These are phyloP conservation scores for Cystobasidium tubakii DNA, from an alignment of 768 basidiomycete species.

Conservation along the genomic window DNA sequence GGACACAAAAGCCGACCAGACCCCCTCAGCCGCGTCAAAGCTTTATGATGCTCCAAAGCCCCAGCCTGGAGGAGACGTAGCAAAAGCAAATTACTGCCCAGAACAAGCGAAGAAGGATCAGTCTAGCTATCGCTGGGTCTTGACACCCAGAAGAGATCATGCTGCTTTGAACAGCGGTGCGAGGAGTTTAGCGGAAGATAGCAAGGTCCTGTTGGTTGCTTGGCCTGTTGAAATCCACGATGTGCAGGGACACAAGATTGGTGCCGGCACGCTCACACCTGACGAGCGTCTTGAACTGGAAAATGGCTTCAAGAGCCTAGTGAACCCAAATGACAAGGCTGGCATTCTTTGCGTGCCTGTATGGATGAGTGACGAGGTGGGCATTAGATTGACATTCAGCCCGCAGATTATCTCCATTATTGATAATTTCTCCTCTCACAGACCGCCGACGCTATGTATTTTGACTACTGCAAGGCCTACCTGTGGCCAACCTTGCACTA, in stretches of 20 bases:
- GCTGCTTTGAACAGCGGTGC: slow-evolving; percentile 93
- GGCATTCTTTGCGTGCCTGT: slow-evolving; percentile 77
- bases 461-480: slow-evolving; percentile 87
- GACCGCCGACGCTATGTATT: slow-evolving; percentile 41
- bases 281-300: slow-evolving; percentile 66
- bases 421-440: no score
- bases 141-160: slow-evolving; percentile 77
- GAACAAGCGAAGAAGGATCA: background rate
- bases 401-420: no score
- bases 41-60: background rate
- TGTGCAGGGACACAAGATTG: slow-evolving; percentile 51
- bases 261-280: slow-evolving; percentile 54
- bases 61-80: background rate
- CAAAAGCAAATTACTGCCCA: background rate
- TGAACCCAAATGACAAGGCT: slow-evolving; percentile 57
- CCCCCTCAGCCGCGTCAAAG: background rate
- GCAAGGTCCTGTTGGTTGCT: slow-evolving; percentile 85
- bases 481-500: slow-evolving; percentile 86
- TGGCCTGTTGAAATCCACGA: slow-evolving; percentile 83
- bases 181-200: slow-evolving; percentile 69
- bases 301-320: slow-evolving; percentile 60
- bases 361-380: slow-evolving; percentile 69
- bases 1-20: background rate
- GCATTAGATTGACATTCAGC: background rate
- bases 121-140: slow-evolving; percentile 57